phyloP scores from a whole-genome alignment of 1,284 basidiomycete species.

The Ustilago esculenta region DNA sequence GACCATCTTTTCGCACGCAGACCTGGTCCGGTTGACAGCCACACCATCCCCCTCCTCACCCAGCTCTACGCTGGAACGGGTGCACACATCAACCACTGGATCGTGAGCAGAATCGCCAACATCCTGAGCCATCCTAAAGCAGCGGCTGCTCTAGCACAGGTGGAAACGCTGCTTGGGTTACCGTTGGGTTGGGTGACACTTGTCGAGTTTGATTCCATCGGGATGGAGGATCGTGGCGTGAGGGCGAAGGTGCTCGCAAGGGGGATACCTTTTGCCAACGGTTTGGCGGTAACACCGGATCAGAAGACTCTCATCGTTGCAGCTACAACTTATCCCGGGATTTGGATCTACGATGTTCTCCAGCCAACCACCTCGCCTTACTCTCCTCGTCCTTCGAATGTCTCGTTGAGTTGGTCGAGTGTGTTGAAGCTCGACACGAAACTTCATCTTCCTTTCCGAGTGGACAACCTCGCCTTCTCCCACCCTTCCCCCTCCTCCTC shows the following conservation, averaged over 20 bases:
- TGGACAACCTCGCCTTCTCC: constrained; percentile 74
- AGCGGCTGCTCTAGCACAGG: constrained; percentile 65
- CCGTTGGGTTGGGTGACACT: constrained; percentile 72
- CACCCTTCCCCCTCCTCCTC: background rate
- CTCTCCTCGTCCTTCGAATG: background rate
- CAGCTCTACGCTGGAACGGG: background rate
- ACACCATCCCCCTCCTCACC: constrained; percentile 6
- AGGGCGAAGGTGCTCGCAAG: constrained; percentile 67
- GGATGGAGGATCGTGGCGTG: constrained; percentile 1
- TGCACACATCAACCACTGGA: background rate
- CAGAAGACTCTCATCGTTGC: constrained; percentile 72
- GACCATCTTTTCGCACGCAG: constrained; percentile 77
- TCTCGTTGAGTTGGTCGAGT: background rate
- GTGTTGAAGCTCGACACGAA: constrained; percentile 66
- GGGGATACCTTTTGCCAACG: constrained; percentile 76
- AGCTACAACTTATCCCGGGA: constrained; percentile 70
- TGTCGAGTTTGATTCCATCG: constrained; percentile 36
- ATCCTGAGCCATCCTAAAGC: background rate
- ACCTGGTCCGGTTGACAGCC: constrained; percentile 23
- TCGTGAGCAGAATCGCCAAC: background rate
- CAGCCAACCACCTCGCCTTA: constrained; percentile 48
- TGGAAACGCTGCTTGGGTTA: constrained; percentile 73
- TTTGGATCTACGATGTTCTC: constrained; percentile 72
- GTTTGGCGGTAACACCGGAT: constrained; percentile 73
- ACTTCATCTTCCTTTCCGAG: constrained; percentile 71